Base-by-base conservation (phyloP, 2,329 filamentous ascomycete genomes). In the Microdochium trichocladiopsis region DNA sequence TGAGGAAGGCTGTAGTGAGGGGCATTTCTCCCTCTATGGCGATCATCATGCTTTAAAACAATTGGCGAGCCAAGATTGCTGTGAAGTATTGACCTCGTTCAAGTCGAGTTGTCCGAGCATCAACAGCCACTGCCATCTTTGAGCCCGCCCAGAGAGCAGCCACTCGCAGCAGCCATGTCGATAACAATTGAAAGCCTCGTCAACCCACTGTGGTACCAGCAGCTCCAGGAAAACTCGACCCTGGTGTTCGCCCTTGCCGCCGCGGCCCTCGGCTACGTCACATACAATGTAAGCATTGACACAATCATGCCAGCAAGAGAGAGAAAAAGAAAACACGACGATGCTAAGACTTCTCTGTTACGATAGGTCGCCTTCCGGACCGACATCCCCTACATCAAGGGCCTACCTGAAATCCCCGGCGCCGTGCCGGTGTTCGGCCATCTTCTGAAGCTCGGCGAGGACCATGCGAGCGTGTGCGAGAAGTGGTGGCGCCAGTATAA, bases 391-490 rank as follows among this genome's bases (percentile, higher is more conserved):
- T 66, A 72, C 49, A 78, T 79, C 55, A 69, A 67, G 49, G 72
- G 72, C 14, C 66, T 79, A 11, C 73, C 70, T 14, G 74, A 79
- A 50, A 74, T 79, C 14, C 77, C 77, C 2, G 72, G 73, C 14
- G 74, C 76, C 2, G 59, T 74, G 1, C 77, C 76, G 1, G 65
- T 80, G 10, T 69, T 72, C 22, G 76, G 77, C 1, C 76, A 80
- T 61, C 69, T 80, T 2, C 67, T 77, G 5, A 66, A 71, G 24
- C 70, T 80, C 2, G 77, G 77, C 16, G 74, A 77, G 3, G 76
- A 80, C 57, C 77, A 80, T 62, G 77, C 77, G 21, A 75, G 71
- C 9, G 65, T 72, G 2, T 80, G 76, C 51, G 76, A 76, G 53
- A 68, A 67, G 51, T 77, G 74, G 73, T 76, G 73, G 73, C 67